Evolutionary conservation across 2,329 filamentous ascomycete species (phyloP).

Genomic region (Scytalidium sp.): DNA sequence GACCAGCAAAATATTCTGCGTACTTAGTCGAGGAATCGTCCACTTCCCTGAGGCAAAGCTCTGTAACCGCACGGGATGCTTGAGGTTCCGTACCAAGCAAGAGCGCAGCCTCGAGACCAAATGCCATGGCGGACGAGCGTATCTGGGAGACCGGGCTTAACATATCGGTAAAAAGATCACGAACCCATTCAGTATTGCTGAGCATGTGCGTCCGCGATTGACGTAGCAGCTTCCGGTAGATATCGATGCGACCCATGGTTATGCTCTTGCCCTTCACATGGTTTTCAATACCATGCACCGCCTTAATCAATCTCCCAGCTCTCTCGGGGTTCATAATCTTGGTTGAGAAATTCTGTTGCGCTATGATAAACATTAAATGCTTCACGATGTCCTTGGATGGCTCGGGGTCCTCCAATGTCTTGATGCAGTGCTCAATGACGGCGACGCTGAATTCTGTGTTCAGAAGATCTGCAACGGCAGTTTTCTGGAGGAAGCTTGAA

Average conservation of each 20-base stretch:
- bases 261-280: conserved; percentile 79
- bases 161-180: conserved; percentile 78
- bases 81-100: conserved; percentile 66
- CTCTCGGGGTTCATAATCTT: conserved; percentile 73
- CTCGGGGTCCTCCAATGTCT: conserved; percentile 64
- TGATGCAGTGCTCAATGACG: conserved; percentile 77
- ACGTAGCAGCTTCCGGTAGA: conserved; percentile 74
- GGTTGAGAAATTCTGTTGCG: conserved; percentile 72
- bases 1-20: conserved; percentile 64
- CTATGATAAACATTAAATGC: conserved; percentile 76
- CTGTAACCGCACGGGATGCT: conserved; percentile 63
- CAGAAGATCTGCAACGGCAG: conserved; percentile 66
- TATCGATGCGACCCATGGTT: conserved; percentile 69
- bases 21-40: conserved; percentile 47
- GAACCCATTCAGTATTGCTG: conserved; percentile 72
- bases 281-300: conserved; percentile 69
- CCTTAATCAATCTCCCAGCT: conserved; percentile 66
- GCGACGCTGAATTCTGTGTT: conserved; percentile 77
- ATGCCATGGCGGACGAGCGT: conserved; percentile 67
- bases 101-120: conserved; percentile 70
- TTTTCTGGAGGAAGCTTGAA: conserved; percentile 72
- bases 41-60: conserved; percentile 57
- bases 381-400: conserved; percentile 75
- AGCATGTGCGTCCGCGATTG: conserved; percentile 71
- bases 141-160: conserved; percentile 77